phyloP scores from a whole-genome alignment of 1,139 yeast species.

The Zygosaccharomyces sapae region DNA sequence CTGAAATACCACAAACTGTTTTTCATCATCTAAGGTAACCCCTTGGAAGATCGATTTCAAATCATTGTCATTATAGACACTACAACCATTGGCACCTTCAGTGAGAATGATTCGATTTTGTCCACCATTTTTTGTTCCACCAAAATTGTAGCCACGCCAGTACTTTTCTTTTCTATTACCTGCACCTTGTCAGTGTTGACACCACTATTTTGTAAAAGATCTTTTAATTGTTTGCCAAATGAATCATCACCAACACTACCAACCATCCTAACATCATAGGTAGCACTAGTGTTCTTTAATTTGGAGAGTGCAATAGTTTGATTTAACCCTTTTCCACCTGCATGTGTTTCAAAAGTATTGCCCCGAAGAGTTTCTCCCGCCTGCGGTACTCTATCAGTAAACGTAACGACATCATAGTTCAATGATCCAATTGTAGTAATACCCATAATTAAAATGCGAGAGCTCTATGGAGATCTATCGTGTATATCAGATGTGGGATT shows the following conservation, averaged over 20 bases:
- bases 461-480: background rate
- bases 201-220: slow-evolving; percentile 45
- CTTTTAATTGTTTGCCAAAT: slow-evolving; percentile 63
- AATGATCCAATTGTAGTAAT: slow-evolving; percentile 78
- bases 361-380: slow-evolving; percentile 87
- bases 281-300: slow-evolving; percentile 35
- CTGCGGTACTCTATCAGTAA: slow-evolving; percentile 63
- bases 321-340: slow-evolving; percentile 94
- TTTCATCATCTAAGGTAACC: slow-evolving; percentile 19
- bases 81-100: slow-evolving; percentile 78
- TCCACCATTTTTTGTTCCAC: slow-evolving; percentile 66
- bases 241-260: slow-evolving; percentile 80
- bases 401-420: slow-evolving; percentile 86
- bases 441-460: too few relatives aligned
- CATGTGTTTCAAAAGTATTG: slow-evolving; percentile 70
- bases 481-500: background rate
- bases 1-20: slow-evolving; percentile 57
- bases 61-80: slow-evolving; percentile 47
- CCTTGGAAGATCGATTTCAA: slow-evolving; percentile 42
- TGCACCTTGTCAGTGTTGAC: slow-evolving; percentile 51
- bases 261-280: slow-evolving; percentile 56
- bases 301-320: slow-evolving; percentile 80
- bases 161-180: slow-evolving; percentile 41
- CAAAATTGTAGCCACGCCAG: slow-evolving; percentile 87
- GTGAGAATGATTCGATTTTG: slow-evolving; percentile 85